phyloP scores from a whole-genome alignment of 331 rosid genomes.

The Malus hybrid region DNA sequence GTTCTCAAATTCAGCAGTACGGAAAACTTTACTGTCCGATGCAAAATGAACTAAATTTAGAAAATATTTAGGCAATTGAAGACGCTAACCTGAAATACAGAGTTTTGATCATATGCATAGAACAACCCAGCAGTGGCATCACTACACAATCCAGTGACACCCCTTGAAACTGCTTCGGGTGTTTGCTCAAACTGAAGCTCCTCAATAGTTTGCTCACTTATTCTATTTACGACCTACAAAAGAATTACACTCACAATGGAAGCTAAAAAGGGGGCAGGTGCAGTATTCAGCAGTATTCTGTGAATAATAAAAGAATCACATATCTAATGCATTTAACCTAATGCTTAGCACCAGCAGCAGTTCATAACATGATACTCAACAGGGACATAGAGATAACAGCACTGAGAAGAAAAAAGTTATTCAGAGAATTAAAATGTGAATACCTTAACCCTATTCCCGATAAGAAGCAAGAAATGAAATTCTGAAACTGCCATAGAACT shows the following conservation, averaged over 20 bases:
- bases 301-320: neutral
- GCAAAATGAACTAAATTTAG: conserved; percentile 15
- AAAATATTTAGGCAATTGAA: conserved; percentile 17
- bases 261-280: neutral
- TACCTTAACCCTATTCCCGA: conserved; percentile 91
- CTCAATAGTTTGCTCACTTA: conserved; percentile 83
- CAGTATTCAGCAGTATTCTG: conserved; percentile 4
- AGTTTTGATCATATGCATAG: conserved; percentile 91
- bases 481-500: conserved; percentile 90
- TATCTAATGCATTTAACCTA: neutral
- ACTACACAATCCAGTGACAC: conserved; percentile 90
- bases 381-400: neutral
- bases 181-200: conserved; percentile 93
- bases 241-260: conserved; percentile 17
- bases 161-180: conserved; percentile 73
- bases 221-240: conserved; percentile 90
- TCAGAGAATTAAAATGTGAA: conserved; percentile 15
- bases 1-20: conserved; percentile 25
- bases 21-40: conserved; percentile 14
- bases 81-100: conserved; percentile 70
- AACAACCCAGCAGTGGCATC: conserved; percentile 95
- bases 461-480: conserved; percentile 89
- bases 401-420: neutral
- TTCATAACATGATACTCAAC: conserved; percentile 11
- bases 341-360: neutral